Base-by-base conservation (phyloP, 2,329 filamentous ascomycete genomes). In the Aspergillus bombycis region DNA sequence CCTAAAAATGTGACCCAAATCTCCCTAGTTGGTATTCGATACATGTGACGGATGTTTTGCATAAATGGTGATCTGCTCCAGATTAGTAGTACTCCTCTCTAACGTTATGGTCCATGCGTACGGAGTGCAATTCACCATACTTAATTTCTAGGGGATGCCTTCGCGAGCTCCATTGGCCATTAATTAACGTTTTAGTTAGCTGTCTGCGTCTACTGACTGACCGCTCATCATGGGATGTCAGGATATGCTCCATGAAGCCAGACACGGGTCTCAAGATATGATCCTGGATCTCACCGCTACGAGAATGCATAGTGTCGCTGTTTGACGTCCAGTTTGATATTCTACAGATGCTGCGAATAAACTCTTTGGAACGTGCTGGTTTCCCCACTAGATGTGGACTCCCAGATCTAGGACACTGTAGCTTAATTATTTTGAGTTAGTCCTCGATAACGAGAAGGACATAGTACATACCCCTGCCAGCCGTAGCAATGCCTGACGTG, bases 41-140 rank as follows among this genome's bases (percentile, higher is more conserved):
- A 62, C 65, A 65, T 66, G 65, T 67, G 65, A 67, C 60, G 46
- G 34, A 36, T 50, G 36, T 50, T 48, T 36, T 59, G 43, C 58
- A 61, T 57, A 32, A 14, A 34, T 54, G 11, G 12, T 54, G 52
- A 52, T 36, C 45, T 50, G 34, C 41, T 58, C n/a, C 11, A 12
- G 30, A 59, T 28, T n/a, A n/a, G n/a, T n/a, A n/a, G n/a, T 23
- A n/a, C 30, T 45, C 14, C 58, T 6, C 36, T 55, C 10, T 38
- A 38, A 54, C n/a, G 12, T 21, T n/a, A 38, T 54, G 52, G 52
- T 38, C 52, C 38, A 55, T 41, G 52, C 52, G 34, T 55, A 38
- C 32, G 6, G 26, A 28, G 26, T 5, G 26, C 26, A 28, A 8
- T 19, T 23, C 8, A 32, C 23, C 16, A 52, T 52, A 32, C 48